phyloP scores from a whole-genome alignment of 2,329 filamentous ascomycete species.

The Talaromyces amestolkiae region DNA sequence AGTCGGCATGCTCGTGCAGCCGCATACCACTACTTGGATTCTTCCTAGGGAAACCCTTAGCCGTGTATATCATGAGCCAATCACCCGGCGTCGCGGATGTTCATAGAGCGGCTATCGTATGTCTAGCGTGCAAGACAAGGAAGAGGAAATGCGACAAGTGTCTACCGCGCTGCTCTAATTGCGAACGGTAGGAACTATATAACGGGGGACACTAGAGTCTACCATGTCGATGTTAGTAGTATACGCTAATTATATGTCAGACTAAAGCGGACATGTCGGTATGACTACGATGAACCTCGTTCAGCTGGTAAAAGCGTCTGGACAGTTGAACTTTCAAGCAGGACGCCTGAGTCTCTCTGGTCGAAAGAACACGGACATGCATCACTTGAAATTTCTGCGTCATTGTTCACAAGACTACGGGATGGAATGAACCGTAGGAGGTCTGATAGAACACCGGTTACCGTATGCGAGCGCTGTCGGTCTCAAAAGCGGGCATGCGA shows the following conservation, averaged over 20 bases:
- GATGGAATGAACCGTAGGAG: neutral
- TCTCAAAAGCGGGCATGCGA: slow-evolving; percentile 9
- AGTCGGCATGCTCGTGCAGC: neutral
- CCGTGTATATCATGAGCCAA: neutral
- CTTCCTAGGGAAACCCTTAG: neutral
- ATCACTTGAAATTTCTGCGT: neutral
- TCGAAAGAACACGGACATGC: neutral
- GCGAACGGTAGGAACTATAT: neutral
- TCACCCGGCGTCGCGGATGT: neutral
- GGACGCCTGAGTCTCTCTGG: neutral
- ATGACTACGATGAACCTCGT: neutral
- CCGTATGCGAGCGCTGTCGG: slow-evolving; percentile 12
- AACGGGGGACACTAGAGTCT: neutral
- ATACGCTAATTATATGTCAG: neutral
- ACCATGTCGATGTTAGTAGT: neutral
- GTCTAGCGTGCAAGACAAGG: neutral
- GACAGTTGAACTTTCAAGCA: neutral
- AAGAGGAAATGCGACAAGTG: slow-evolving; percentile 10
- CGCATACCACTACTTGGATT: neutral
- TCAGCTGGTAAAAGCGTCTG: neutral
- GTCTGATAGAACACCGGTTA: neutral
- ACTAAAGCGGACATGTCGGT: neutral
- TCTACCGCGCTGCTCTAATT: slow-evolving; percentile 6
- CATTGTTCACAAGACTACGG: neutral
- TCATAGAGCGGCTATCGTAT: neutral